Evolutionary conservation across 2,329 filamentous ascomycete genomes (phyloP).

Genomic region (Stagonosporopsis tanaceti): DNA sequence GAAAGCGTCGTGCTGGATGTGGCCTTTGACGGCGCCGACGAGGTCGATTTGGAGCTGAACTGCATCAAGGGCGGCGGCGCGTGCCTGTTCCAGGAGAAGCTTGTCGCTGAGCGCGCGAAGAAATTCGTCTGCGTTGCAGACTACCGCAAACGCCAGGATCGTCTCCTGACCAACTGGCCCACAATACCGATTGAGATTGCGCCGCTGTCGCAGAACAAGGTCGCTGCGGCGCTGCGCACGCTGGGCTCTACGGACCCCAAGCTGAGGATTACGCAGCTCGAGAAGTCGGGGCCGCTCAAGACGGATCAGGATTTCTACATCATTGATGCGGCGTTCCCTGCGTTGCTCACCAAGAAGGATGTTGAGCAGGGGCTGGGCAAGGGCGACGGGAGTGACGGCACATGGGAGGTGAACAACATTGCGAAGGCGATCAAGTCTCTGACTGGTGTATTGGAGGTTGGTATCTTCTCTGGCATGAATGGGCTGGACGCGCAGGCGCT

Average conservation of each 20-base stretch:
- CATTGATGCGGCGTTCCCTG: slow-evolving; percentile 86
- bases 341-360: slow-evolving; percentile 72
- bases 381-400: slow-evolving; percentile 67
- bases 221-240: slow-evolving; percentile 73
- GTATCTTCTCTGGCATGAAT: slow-evolving; percentile 85
- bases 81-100: slow-evolving; percentile 97
- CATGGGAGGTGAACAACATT: slow-evolving; percentile 82
- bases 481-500: slow-evolving; percentile 71
- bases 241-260: slow-evolving; percentile 77
- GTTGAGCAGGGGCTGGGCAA: slow-evolving; percentile 53
- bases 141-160: slow-evolving; percentile 84
- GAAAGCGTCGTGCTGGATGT: slow-evolving; percentile 75
- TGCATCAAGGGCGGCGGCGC: slow-evolving; percentile 97
- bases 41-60: slow-evolving; percentile 93
- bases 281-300: slow-evolving; percentile 83
- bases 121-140: slow-evolving; percentile 91
- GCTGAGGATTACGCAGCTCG: slow-evolving; percentile 75
- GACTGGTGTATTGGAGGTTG: slow-evolving; percentile 88
- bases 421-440: slow-evolving; percentile 79
- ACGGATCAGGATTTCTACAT: slow-evolving; percentile 90
- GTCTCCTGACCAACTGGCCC: slow-evolving; percentile 80
- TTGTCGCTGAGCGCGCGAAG: slow-evolving; percentile 83
- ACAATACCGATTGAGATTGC: slow-evolving; percentile 92
- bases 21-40: slow-evolving; percentile 95
- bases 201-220: slow-evolving; percentile 79